Evolutionary conservation across 2,329 filamentous ascomycete species (phyloP), one percentile per base, ranked within the genome.

Genomic region (Fusarium hostae): DNA sequence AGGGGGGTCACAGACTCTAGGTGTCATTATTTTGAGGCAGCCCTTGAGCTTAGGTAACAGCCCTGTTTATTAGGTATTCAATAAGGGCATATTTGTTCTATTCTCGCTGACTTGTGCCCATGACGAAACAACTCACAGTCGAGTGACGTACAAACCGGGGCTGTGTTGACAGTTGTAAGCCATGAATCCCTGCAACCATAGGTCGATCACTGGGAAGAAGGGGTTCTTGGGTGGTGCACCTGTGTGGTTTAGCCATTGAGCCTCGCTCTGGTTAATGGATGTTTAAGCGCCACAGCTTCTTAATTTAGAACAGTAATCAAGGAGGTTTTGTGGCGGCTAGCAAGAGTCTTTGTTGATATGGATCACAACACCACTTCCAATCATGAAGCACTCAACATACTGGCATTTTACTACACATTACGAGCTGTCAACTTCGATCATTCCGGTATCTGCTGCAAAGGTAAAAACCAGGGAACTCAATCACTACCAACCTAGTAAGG

Each of bases 101-200:
- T 68, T 68, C 48, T 55, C 24, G 39, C 71, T 71, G 72, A 74
- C 63, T 73, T 52, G 56, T 63, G 43, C 44, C 59, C 59, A 67
- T 70, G 68, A 75, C 70, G 62, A 72, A 72, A 64, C 70, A 71
- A 52, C 69, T 62, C 65, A 66, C 52, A 59, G 65, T 45, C 52
- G 55, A 64, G 75, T 76, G 75, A 76, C 75, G 75, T 77, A 75
- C 70, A 73, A 63, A 30, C 71, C 41, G 73, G 72, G 75, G 75
- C 75, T 70, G 73, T 76, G 75, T 75, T 75, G 66, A 65, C 65
- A 66, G 70, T 60, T 63, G 59, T 60, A 56, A 66, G 48, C 56
- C 32, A 55, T 62, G 26, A 16, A 66, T 44, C 70, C 70, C 70
- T 72, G 70, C 48, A 70, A 34, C 50, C 28, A 63, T 40, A 47